Percentiles rank a stretch among this genome's conserved stretches.
Evolutionary conservation across 1,139 yeast species (phyloP).

Genomic region (Torulaspora pretoriensis): DNA sequence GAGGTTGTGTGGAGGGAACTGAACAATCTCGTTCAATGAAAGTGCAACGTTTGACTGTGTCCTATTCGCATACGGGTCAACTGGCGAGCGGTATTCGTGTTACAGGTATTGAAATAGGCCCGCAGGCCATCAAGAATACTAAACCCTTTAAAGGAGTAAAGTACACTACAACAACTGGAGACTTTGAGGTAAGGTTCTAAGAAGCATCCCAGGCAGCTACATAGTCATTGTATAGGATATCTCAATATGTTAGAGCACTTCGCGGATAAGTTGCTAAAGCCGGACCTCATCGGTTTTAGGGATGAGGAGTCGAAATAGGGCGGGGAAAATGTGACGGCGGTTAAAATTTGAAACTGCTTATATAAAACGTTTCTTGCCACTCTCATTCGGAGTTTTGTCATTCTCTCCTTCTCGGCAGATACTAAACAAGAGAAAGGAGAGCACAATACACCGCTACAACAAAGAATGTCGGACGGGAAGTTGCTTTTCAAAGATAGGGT

Average conservation of each 20-base stretch:
- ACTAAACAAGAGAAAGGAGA: not conserved
- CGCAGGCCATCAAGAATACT: slow-evolving; percentile 3
- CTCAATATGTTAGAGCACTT: not conserved
- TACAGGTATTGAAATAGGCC: slow-evolving; percentile 54
- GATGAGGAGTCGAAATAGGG: slow-evolving; percentile 3
- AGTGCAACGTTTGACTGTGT: slow-evolving; percentile 42
- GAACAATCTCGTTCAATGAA: slow-evolving; percentile 4
- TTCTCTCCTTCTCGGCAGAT: no score
- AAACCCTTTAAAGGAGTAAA: slow-evolving; percentile 93
- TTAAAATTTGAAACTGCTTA: slow-evolving; percentile 1
- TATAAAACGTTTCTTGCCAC: not conserved
- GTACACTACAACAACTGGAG: slow-evolving; percentile 65
- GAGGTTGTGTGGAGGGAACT: slow-evolving; percentile 48
- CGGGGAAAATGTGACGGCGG: slow-evolving; percentile 8
- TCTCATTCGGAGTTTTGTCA: not conserved
- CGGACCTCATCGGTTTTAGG: slow-evolving; percentile 4
- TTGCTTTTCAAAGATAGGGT: slow-evolving; percentile 65
- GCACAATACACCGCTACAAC: not conserved
- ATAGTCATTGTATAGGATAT: not conserved
- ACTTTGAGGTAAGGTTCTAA: slow-evolving; percentile 45
- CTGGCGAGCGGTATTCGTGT: slow-evolving; percentile 76
- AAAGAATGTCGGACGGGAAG: slow-evolving; percentile 7
- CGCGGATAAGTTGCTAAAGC: slow-evolving; percentile 4
- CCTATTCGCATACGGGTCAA: slow-evolving; percentile 62
- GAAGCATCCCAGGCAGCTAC: not conserved